Evolutionary conservation across 306 rosid genomes (phyloP).

Genomic region (Crataegus laevigata): DNA sequence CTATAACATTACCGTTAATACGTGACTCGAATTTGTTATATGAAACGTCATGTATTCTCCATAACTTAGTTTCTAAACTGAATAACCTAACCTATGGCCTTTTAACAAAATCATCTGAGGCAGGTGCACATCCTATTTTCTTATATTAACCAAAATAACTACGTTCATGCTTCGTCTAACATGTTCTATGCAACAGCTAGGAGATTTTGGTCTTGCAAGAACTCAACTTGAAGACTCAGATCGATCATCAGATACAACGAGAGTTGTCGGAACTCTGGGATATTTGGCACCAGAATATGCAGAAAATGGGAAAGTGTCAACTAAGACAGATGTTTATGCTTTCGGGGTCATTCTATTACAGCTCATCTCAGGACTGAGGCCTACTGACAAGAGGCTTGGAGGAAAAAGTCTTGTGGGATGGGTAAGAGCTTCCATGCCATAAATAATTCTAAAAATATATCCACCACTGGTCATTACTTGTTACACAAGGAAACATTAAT

Average conservation of each 20-base stretch:
- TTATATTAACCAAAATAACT: neutral
- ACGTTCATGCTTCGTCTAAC: conserved; percentile 9
- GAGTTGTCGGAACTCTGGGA: conserved; percentile 76
- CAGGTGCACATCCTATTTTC: too few species aligned
- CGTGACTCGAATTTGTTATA: neutral
- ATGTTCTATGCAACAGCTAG: conserved; percentile 40
- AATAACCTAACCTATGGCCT: neutral
- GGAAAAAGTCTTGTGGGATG: conserved; percentile 89
- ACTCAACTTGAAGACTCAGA: conserved; percentile 40
- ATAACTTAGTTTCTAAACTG: neutral
- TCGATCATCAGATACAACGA: conserved; percentile 47
- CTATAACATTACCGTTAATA: neutral
- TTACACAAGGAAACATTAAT: neutral
- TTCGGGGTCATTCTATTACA: conserved; percentile 77
- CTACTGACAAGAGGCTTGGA: conserved; percentile 60
- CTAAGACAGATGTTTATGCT: conserved; percentile 80
- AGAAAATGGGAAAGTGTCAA: conserved; percentile 72
- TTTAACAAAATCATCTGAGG: too few species aligned
- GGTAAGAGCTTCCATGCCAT: conserved; percentile 41
- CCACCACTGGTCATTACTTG: neutral
- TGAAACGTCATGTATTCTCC: neutral
- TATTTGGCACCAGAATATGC: conserved; percentile 94
- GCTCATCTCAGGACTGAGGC: conserved; percentile 70
- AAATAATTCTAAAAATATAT: neutral
- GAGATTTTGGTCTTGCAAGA: conserved; percentile 89